A percentile compares a stretch with the other conserved stretches of the same genome.
phyloP scores from a whole-genome alignment of 2,329 filamentous ascomycete species.

The Aureobasidium sp. region DNA sequence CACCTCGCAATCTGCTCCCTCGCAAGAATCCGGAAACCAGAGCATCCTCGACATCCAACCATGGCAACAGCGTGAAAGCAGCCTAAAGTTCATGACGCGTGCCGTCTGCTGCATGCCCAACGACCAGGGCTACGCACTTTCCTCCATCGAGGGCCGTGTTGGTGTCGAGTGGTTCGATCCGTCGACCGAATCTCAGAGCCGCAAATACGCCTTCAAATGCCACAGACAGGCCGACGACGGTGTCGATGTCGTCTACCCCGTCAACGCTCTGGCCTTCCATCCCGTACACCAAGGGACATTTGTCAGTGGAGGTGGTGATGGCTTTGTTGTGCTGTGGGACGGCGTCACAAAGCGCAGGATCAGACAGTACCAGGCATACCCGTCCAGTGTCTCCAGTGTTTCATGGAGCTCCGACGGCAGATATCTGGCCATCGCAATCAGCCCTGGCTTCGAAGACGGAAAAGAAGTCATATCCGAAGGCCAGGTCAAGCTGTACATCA shows the following conservation, averaged over 20 bases:
- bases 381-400: slow-evolving; percentile 67
- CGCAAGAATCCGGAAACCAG: slow-evolving; percentile 11
- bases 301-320: slow-evolving; percentile 81
- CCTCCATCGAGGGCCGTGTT: slow-evolving; percentile 87
- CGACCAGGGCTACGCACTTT: slow-evolving; percentile 85
- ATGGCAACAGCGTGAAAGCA: slow-evolving; percentile 90
- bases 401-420: slow-evolving; percentile 70
- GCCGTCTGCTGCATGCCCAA: slow-evolving; percentile 94
- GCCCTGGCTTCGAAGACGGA: slow-evolving; percentile 81
- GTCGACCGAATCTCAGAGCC: slow-evolving; percentile 71
- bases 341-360: slow-evolving; percentile 83
- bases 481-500: slow-evolving; percentile 63
- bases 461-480: slow-evolving; percentile 69
- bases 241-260: slow-evolving; percentile 78
- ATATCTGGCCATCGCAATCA: slow-evolving; percentile 69
- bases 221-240: slow-evolving; percentile 64
- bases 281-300: slow-evolving; percentile 67
- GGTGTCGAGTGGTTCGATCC: slow-evolving; percentile 98
- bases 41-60: slow-evolving; percentile 46
- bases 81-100: slow-evolving; percentile 90
- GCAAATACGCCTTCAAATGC: slow-evolving; percentile 98
- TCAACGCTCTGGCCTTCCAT: slow-evolving; percentile 85
- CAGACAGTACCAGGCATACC: slow-evolving; percentile 78
- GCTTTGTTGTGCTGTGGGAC: slow-evolving; percentile 89
- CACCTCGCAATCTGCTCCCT: slow-evolving; percentile 35